Base-by-base conservation (phyloP, 345 rosid species). In the Heritiera fomes region DNA sequence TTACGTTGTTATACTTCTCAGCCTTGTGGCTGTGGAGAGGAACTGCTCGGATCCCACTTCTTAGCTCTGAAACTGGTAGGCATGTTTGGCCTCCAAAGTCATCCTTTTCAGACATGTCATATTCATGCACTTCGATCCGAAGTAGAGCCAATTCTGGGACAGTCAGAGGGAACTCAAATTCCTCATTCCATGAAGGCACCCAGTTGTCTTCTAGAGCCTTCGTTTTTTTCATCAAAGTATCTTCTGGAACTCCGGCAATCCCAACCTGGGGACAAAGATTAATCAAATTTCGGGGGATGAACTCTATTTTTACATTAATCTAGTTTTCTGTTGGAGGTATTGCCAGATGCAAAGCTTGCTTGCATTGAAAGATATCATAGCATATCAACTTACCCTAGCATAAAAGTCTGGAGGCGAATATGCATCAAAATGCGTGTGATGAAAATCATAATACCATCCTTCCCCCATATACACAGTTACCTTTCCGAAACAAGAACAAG, bases 71-170 rank as follows among this genome's bases (percentile, higher is more conserved):
- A 63, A 93, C 85, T 8, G 97, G 98, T 45, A 95, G 78, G 86
- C 94, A 91, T 59, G 96, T 87, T 89, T 95, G 98, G 58, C 99
- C 98, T 61, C 94, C 94, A 62, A 95, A 95, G 82, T 95, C 99
- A 58, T 95, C 98, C 83, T 90, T 95, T 76, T 91, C 97, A 0
- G 98, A 91, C 91, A 88, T 84, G 85, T 95, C 98, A 2, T 92
- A 93, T 79, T 95, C 97, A 9, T 91, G 96, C n/a, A 95, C 98
- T 81, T 95, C 98, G 14, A 93, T 78, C 30, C 97, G 86, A 41
- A 95, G 88, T 62, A 93, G 68, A 77, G 98, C 98, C 46, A 91
- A 85, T 66, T 93, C 94, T 11, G 98, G 98, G 78, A 95, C 92
- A 7, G 96, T 92, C 17, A 95, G 80, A 12, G 94, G 96, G 77